A percentile compares a stretch with the other conserved stretches of the same genome.
Evolutionary conservation across 2,329 filamentous ascomycete species (phyloP).

Genomic region (Endothia cerciana): DNA sequence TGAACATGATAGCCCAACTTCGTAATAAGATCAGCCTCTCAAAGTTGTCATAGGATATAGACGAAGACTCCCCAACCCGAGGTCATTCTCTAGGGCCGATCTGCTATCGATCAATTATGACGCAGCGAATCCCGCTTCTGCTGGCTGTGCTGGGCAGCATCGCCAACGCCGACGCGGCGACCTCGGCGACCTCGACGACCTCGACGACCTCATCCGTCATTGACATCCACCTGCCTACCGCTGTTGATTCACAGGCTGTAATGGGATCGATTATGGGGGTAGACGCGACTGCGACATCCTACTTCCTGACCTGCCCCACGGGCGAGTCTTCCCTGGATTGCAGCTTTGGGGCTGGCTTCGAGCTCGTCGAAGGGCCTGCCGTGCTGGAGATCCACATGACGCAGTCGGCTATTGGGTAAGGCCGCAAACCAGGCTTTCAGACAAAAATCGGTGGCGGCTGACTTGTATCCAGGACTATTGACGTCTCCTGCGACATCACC

Average conservation of each 20-base stretch:
- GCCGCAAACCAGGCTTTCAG: neutral
- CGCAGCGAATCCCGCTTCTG: slow-evolving; percentile 10
- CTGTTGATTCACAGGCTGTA: slow-evolving; percentile 28
- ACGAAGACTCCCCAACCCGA: neutral
- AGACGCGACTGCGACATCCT: slow-evolving; percentile 33
- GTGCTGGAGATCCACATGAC: slow-evolving; percentile 28
- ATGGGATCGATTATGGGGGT: slow-evolving; percentile 34
- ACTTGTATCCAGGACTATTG: slow-evolving; percentile 23
- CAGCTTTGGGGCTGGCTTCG: slow-evolving; percentile 29
- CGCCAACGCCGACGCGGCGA: slow-evolving; percentile 6
- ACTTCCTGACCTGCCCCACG: slow-evolving; percentile 32
- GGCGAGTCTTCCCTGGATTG: slow-evolving; percentile 29
- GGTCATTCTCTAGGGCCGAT: neutral
- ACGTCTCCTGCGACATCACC: slow-evolving; percentile 27
- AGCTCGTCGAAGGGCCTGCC: slow-evolving; percentile 32
- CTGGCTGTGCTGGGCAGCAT: slow-evolving; percentile 19
- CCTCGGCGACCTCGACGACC: slow-evolving; percentile 11
- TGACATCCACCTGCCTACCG: slow-evolving; percentile 29
- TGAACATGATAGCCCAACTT: neutral
- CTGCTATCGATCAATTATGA: slow-evolving; percentile 5
- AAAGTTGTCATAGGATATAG: neutral
- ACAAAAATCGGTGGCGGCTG: neutral
- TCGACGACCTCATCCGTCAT: slow-evolving; percentile 28
- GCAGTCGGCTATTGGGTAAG: slow-evolving; percentile 22
- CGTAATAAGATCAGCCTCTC: neutral